Evolutionary conservation across 768 basidiomycete species (phyloP).

Genomic region (Saitozyma podzolica): DNA sequence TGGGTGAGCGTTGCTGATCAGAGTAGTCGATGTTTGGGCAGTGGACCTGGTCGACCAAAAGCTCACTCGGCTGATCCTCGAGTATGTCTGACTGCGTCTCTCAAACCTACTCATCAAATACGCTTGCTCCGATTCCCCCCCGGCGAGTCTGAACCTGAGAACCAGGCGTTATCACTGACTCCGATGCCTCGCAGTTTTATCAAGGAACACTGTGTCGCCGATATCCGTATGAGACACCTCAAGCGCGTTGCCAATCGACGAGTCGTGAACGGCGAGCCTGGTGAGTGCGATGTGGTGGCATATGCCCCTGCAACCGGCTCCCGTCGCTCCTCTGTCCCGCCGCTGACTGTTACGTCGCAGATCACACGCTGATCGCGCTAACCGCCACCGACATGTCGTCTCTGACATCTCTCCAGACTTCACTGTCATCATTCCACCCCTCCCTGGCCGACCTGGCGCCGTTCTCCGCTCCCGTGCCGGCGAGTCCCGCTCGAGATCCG

Average conservation of each 20-base stretch:
- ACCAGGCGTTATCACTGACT: too few relatives aligned
- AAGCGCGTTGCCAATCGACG: constrained; percentile 37
- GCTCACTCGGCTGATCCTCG: constrained; percentile 31
- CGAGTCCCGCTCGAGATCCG: constrained; percentile 66
- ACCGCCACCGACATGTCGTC: constrained; percentile 14
- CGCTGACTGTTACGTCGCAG: constrained; percentile 9
- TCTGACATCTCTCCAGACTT: constrained; percentile 5
- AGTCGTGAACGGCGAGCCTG: constrained; percentile 1
- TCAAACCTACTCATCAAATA: neutral
- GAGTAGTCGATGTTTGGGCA: constrained; percentile 44
- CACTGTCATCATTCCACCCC: constrained; percentile 6
- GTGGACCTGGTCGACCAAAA: constrained; percentile 35
- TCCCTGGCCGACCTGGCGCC: constrained; percentile 17
- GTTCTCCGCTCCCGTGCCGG: constrained; percentile 59
- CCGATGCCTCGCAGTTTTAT: constrained; percentile 16
- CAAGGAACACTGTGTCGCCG: constrained; percentile 28
- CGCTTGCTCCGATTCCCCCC: too few relatives aligned
- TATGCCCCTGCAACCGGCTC: neutral
- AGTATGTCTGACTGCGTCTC: constrained; percentile 23
- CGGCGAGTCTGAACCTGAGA: too few relatives aligned
- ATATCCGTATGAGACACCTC: constrained; percentile 33
- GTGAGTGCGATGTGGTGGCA: too few relatives aligned
- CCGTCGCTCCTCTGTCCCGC: neutral
- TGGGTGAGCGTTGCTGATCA: neutral
- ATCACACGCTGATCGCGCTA: constrained; percentile 34